A percentile compares a stretch with the other conserved stretches of the same genome.
These are phyloP conservation scores for Tephrocybe sp. DNA, from an alignment of 768 basidiomycete genomes.

Conservation along the genomic window DNA sequence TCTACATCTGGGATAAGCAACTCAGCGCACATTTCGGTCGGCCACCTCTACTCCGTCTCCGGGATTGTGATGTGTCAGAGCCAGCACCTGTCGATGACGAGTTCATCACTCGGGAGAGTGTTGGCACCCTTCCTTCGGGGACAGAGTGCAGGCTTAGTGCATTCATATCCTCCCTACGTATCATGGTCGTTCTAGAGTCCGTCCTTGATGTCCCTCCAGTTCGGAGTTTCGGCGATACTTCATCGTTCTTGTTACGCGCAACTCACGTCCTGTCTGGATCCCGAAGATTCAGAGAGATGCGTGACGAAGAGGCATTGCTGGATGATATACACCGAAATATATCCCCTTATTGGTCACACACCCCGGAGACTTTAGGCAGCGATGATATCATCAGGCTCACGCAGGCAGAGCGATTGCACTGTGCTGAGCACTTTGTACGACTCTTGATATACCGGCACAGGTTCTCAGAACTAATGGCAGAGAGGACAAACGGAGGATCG, in stretches of 20 bases:
- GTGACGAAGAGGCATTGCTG: slow-evolving; percentile 78
- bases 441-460: slow-evolving; percentile 90
- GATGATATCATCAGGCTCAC: slow-evolving; percentile 89
- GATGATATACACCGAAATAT: slow-evolving; percentile 76
- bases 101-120: slow-evolving; percentile 74
- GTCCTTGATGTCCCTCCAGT: slow-evolving; percentile 82
- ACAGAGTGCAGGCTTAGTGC: slow-evolving; percentile 78
- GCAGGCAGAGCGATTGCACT: slow-evolving; percentile 84
- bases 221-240: slow-evolving; percentile 58
- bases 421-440: slow-evolving; percentile 83
- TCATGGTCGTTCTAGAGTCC: slow-evolving; percentile 87
- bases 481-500: slow-evolving; percentile 52
- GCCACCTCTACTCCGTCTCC: slow-evolving; percentile 80
- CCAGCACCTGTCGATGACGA: slow-evolving; percentile 88
- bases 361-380: slow-evolving; percentile 75
- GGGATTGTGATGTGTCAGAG: slow-evolving; percentile 92
- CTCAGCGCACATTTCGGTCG: slow-evolving; percentile 86
- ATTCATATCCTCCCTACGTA: slow-evolving; percentile 73
- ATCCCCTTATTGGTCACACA: slow-evolving; percentile 79
- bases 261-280: slow-evolving; percentile 65
- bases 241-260: slow-evolving; percentile 78
- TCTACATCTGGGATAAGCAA: slow-evolving; percentile 97
- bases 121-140: slow-evolving; percentile 66
- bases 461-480: slow-evolving; percentile 75
- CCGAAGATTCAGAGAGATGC: slow-evolving; percentile 61